These are phyloP conservation scores for Ophiostoma sp. DNA, from an alignment of 2,329 filamentous ascomycete species.

Conservation along the genomic window DNA sequence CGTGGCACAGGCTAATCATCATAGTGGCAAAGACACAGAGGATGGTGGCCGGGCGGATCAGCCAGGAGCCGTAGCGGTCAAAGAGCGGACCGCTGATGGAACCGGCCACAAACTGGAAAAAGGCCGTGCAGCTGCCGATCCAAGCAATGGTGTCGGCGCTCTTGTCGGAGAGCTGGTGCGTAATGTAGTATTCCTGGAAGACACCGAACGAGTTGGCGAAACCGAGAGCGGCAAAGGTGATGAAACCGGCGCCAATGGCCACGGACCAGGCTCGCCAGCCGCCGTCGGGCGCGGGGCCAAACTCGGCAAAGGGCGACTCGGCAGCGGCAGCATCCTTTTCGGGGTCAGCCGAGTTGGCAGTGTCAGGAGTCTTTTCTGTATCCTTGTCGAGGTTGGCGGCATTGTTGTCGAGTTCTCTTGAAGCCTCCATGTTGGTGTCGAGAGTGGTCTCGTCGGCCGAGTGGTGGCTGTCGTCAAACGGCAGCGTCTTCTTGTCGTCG, in stretches of 20 bases:
- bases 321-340: neutral
- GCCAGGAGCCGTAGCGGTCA: constrained; percentile 42
- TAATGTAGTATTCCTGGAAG: constrained; percentile 41
- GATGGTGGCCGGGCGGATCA: constrained; percentile 55
- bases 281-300: constrained; percentile 30
- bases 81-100: constrained; percentile 39
- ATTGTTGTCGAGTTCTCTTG: neutral
- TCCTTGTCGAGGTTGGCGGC: neutral
- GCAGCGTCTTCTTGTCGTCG: neutral
- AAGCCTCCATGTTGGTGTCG: neutral
- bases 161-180: constrained; percentile 36
- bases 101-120: constrained; percentile 37
- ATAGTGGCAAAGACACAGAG: constrained; percentile 50
- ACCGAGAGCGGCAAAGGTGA: constrained; percentile 39
- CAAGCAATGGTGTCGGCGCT: constrained; percentile 40
- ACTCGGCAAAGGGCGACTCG: constrained; percentile 35
- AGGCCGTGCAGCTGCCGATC: constrained; percentile 44
- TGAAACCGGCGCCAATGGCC: constrained; percentile 30
- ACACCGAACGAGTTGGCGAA: constrained; percentile 43
- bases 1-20: constrained; percentile 38
- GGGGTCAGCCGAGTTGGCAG: neutral
- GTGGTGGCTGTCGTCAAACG: neutral
- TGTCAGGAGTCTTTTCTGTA: neutral
- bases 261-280: constrained; percentile 38
- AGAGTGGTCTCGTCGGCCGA: constrained; percentile 5